Base-by-base conservation (phyloP, 2,329 filamentous ascomycete species). In the Diaporthe citriasiana region DNA sequence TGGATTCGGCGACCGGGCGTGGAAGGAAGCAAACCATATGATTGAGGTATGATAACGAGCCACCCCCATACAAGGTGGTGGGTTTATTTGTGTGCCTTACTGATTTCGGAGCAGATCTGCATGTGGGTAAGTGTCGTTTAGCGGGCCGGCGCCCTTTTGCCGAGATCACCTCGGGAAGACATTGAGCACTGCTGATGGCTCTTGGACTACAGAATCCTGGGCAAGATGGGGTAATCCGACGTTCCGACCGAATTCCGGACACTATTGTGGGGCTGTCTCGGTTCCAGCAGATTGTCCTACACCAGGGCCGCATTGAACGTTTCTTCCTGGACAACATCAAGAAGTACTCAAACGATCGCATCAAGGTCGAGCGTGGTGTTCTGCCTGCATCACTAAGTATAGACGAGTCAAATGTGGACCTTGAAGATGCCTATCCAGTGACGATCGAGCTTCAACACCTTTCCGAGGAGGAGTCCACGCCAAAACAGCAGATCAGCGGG, bases 261-360 rank as follows among this genome's bases (percentile, higher is more conserved):
- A 92, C 89, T 0, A 89, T 89, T 59, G 86, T 87, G 0, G 90
- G 89, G 0, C 84, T 93, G 66, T 91, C 87, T 30, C 87, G 88
- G 7, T 93, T 93, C 76, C 89, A 90, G 71, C 89, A 94, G 79
- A 88, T 91, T 4, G 90, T 93, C 5, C 81, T 95, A 51, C 92
- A 94, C 77, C 93, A 95, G 82, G 93, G 92, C 4, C 88, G 92
- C 1, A 90, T 94, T 74, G 93, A 94, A 79, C 84, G 87, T 1
- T 92, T 92, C 79, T 91, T 93, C 77, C 84, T 92, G 0, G 90
- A 93, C 75, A 87, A 88, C 59, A 89, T 93, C 69, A 86, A 87
- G 76, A 82, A 89, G 70, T 81, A 89, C 77, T 88, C 87, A 3
- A 86, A 88, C 15, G 79, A 80, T 55, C 74, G 77, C 22, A 87